These are phyloP conservation scores for Tolypocladium nubicola DNA, from an alignment of 2,329 filamentous ascomycete species.

Conservation along the genomic window DNA sequence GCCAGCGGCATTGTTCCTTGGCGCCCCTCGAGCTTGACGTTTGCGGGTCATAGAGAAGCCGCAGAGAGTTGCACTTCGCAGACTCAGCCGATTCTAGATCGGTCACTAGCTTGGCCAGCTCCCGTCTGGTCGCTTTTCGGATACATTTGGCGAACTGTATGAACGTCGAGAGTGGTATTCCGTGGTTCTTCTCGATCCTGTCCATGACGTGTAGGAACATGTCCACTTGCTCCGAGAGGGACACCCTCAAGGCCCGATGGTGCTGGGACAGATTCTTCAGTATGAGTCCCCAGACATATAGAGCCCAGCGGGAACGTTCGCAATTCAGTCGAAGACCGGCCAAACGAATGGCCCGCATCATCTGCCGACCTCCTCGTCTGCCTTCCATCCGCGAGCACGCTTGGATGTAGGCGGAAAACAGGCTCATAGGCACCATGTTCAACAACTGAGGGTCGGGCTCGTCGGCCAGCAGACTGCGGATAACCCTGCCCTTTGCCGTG, in stretches of 20 bases:
- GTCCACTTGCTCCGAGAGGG: conserved; percentile 17
- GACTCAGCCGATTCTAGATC: conserved; percentile 6
- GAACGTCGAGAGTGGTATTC: conserved; percentile 9
- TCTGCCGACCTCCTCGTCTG: conserved; percentile 10
- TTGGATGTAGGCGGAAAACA: conserved; percentile 41
- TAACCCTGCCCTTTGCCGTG: conserved; percentile 4
- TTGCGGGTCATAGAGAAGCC: conserved; percentile 1
- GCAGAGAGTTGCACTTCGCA: conserved; percentile 2
- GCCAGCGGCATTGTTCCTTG: background rate
- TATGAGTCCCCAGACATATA: conserved; percentile 21
- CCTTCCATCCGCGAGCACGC: conserved; percentile 13
- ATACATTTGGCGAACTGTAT: conserved; percentile 11
- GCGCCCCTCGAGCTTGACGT: background rate
- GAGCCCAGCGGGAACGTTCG: conserved; percentile 14
- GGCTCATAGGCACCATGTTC: conserved; percentile 13
- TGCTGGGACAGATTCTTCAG: conserved; percentile 22
- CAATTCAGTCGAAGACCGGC: conserved; percentile 13
- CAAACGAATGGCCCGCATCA: conserved; percentile 20
- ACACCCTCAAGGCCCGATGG: conserved; percentile 15
- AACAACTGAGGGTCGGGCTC: conserved; percentile 13
- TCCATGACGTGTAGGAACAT: conserved; percentile 16
- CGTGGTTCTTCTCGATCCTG: conserved; percentile 15
- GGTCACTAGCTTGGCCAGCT: conserved; percentile 11
- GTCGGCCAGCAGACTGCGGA: conserved; percentile 9
- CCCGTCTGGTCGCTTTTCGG: conserved; percentile 10